Base-by-base conservation (phyloP, 2,329 filamentous ascomycete species). In the Aspergillus cejpii region DNA sequence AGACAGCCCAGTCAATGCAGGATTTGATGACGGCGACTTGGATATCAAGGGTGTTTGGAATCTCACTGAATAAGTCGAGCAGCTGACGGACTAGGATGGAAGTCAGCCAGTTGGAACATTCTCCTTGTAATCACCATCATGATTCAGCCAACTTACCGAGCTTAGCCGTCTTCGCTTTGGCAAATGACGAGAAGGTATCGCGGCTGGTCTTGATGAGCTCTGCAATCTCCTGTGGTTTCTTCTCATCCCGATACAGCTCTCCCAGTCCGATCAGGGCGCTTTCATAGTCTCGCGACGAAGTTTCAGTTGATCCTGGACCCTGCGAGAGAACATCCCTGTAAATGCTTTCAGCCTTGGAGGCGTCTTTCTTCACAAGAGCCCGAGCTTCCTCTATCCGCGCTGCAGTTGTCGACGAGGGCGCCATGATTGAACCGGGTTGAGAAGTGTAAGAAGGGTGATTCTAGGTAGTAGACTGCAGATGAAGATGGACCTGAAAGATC, bases 1-100 rank as follows among this genome's bases (percentile, higher is more conserved):
- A 86, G 43, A 91, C 87, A 39, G 92, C 92, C 92, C 92, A 98
- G 74, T 97, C 91, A 81, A 98, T 98, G 75, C 89, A 97, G 72
- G 92, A 95, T 73, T 95, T 95, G 63, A 92, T 98, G 60, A 96
- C 88, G 67, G 83, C 75, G 67, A 95, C 89, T 74, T 98, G 92
- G 65, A 84, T 87, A 67, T 98, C 92, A 74, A 85, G 85, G 59
- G 88, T 92, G 72, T 96, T 85, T 61, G 94, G 92, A 59, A 97
- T 96, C 62, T 85, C 80, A 60, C 86, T 82, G 76, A 97, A 92
- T 67, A 96, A 83, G 69, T 98, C 92, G 67, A 98, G 85, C 20
- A 98, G 82, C 72, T 96, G 89, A 59, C 92, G 91, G 58, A 98
- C 92, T 96, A 51, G 20, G 29, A 21, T 19, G 19, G 24, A 41